Evolutionary conservation across 108 stramenopile genomes (phyloP).

Genomic region (Skeletonema potamos): DNA sequence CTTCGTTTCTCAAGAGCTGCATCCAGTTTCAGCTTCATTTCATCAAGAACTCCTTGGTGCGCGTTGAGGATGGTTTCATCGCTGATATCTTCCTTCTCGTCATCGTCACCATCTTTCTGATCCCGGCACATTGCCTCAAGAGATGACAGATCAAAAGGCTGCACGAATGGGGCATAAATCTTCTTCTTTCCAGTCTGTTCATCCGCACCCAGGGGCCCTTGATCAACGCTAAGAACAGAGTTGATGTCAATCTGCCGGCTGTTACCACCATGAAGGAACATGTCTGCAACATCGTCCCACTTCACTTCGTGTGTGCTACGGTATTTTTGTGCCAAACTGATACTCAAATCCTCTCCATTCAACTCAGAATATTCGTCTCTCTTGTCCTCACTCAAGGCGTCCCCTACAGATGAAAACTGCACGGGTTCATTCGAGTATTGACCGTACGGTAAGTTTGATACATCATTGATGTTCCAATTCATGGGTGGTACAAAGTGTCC

Average conservation of each 20-base stretch:
- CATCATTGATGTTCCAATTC: constrained; percentile 46
- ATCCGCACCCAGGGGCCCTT: neutral
- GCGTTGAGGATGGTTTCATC: constrained; percentile 69
- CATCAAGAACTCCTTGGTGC: constrained; percentile 73
- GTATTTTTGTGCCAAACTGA: constrained; percentile 9
- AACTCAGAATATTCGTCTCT: constrained; percentile 8
- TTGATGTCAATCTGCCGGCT: constrained; percentile 38
- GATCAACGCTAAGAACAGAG: constrained; percentile 11
- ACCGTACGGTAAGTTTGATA: constrained; percentile 74
- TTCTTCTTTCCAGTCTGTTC: constrained; percentile 35
- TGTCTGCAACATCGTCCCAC: constrained; percentile 77
- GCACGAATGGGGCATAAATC: constrained; percentile 79
- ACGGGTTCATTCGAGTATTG: constrained; percentile 41
- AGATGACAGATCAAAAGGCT: constrained; percentile 32
- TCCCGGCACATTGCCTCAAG: constrained; percentile 1
- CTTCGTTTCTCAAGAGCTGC: constrained; percentile 33
- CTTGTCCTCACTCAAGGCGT: constrained; percentile 14
- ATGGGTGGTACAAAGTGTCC: constrained; percentile 65
- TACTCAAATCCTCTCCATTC: neutral
- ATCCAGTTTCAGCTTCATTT: constrained; percentile 77
- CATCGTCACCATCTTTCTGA: constrained; percentile 33
- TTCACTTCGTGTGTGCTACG: constrained; percentile 70
- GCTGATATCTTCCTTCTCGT: constrained; percentile 70
- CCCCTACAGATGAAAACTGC: constrained; percentile 30
- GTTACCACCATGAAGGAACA: constrained; percentile 60